phyloP scores from a whole-genome alignment of 2,329 filamentous ascomycete genomes.

The Ilyonectria sp. region DNA sequence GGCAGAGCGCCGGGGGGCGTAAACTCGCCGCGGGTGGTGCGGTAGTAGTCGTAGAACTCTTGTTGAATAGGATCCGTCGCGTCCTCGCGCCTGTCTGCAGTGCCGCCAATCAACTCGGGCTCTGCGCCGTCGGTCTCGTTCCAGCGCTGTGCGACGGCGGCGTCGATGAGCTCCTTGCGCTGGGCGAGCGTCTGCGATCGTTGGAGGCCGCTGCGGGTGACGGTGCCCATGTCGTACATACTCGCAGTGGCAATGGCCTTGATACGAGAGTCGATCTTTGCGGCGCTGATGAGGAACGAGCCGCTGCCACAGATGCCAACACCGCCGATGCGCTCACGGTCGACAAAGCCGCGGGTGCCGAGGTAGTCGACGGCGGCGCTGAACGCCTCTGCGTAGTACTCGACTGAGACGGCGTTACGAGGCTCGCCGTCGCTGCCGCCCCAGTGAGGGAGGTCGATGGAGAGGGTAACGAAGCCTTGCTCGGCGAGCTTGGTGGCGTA shows the following conservation, averaged over 20 bases:
- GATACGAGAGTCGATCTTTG: conserved; percentile 51
- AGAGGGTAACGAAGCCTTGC: conserved; percentile 8
- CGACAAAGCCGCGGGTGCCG: conserved; percentile 39
- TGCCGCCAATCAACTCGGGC: neutral
- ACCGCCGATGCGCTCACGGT: conserved; percentile 49
- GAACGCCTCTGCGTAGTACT: conserved; percentile 49
- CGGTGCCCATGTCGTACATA: conserved; percentile 21
- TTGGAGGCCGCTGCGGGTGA: neutral
- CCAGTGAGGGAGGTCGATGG: conserved; percentile 6
- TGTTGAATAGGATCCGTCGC: neutral
- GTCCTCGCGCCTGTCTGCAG: neutral
- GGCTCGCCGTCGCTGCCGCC: conserved; percentile 7
- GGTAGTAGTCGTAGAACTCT: conserved; percentile 34
- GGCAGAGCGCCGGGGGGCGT: conserved; percentile 18
- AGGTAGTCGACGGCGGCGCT: conserved; percentile 53
- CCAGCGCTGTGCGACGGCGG: neutral
- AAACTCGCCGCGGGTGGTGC: conserved; percentile 26
- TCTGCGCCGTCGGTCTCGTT: neutral
- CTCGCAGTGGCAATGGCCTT: conserved; percentile 37
- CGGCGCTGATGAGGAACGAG: conserved; percentile 52
- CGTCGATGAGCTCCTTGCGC: conserved; percentile 3
- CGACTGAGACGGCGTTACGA: conserved; percentile 44
- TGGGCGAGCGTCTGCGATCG: neutral
- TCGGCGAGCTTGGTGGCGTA: conserved; percentile 47
- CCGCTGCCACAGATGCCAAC: conserved; percentile 52